phyloP scores from a whole-genome alignment of 2,329 filamentous ascomycete genomes.

The Calonectria leucothoes region DNA sequence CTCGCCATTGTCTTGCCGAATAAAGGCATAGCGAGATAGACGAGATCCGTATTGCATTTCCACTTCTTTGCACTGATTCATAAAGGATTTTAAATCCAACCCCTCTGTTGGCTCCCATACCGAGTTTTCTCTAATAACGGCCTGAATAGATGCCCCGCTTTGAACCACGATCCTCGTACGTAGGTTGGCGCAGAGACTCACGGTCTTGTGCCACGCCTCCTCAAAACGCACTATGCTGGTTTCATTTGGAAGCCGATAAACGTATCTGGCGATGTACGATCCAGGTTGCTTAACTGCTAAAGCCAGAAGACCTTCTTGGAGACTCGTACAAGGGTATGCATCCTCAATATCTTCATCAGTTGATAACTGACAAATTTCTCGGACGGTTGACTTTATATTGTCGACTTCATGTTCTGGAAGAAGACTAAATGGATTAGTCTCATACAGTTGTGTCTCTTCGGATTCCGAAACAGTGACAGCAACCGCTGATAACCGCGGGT shows the following conservation, averaged over 20 bases:
- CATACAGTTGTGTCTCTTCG: background rate
- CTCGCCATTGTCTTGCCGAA: background rate
- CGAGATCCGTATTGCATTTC: constrained; percentile 11
- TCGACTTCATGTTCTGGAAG: background rate
- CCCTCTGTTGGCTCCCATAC: constrained; percentile 1
- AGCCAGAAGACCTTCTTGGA: constrained; percentile 50
- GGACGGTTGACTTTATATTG: background rate
- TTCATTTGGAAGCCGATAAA: background rate
- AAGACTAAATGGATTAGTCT: background rate
- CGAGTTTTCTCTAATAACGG: background rate
- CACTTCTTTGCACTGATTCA: background rate
- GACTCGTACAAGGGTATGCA: constrained; percentile 48
- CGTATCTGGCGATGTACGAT: constrained; percentile 15
- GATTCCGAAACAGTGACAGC: background rate
- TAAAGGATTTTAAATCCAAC: background rate
- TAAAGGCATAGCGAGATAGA: background rate
- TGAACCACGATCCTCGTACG: background rate
- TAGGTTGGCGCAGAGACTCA: background rate
- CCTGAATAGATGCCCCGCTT: background rate
- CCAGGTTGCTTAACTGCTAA: constrained; percentile 17
- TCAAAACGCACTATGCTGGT: background rate
- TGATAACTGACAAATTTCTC: background rate
- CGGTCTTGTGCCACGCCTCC: background rate
- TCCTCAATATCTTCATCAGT: constrained; percentile 39
- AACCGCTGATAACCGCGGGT: background rate